These are phyloP conservation scores for Cryptosporidium viatorum DNA, from an alignment of 169 alveolate genomes.

Conservation along the genomic window DNA sequence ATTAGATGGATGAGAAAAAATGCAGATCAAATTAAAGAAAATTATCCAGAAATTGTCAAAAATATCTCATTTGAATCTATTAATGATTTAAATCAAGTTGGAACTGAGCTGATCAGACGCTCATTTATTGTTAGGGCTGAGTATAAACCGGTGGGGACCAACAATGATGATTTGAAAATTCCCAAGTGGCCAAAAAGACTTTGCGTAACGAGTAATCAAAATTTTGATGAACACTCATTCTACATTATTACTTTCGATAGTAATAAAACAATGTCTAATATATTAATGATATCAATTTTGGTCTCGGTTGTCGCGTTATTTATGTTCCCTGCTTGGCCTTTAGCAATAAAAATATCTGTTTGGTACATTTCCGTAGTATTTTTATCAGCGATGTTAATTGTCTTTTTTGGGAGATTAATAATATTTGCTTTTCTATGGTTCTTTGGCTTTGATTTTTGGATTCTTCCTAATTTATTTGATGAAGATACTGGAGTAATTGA, in stretches of 20 bases:
- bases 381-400: slow-evolving; percentile 80
- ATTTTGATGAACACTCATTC: slow-evolving; percentile 85
- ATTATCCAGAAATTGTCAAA: slow-evolving; percentile 40
- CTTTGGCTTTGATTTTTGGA: slow-evolving; percentile 88
- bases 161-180: slow-evolving; percentile 73
- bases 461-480: slow-evolving; percentile 87
- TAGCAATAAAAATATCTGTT: slow-evolving; percentile 84
- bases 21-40: slow-evolving; percentile 76
- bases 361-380: slow-evolving; percentile 87
- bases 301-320: slow-evolving; percentile 81
- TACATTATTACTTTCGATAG: slow-evolving; percentile 87
- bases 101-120: slow-evolving; percentile 45
- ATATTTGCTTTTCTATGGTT: slow-evolving; percentile 85
- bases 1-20: slow-evolving; percentile 80
- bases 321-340: slow-evolving; percentile 90
- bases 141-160: slow-evolving; percentile 68
- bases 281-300: slow-evolving; percentile 82
- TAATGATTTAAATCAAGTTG: slow-evolving; percentile 33
- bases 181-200: slow-evolving; percentile 90
- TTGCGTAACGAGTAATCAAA: slow-evolving; percentile 84
- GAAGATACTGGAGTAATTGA: slow-evolving; percentile 89
- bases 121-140: slow-evolving; percentile 66
- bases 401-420: slow-evolving; percentile 81
- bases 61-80: slow-evolving; percentile 43
- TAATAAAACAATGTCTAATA: slow-evolving; percentile 82